Evolutionary conservation across 257 asterid species (phyloP), one percentile per base, ranked within the genome.

Genomic region (Linaria vulgaris): DNA sequence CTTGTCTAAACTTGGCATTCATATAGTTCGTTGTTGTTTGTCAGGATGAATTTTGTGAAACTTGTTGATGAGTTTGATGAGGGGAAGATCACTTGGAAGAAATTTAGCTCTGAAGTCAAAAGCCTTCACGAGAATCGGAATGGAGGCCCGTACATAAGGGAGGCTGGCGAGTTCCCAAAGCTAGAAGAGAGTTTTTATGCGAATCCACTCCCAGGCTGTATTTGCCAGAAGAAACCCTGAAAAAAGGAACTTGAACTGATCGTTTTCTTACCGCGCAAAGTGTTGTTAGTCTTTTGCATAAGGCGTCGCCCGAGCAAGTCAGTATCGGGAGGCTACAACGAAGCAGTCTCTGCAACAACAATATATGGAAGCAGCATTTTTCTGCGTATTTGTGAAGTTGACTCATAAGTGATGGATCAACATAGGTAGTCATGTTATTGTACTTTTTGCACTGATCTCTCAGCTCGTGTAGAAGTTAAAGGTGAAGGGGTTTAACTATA

Each of bases 151-250:
- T 91, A 88, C 50, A 9, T 49, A 74, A 88, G 98, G 79, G 95
- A 88, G 68, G 66, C 83, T 0, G 92, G 95, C 12, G 98, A 91
- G 74, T 81, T 88, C 55, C 98, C 96, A 0, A 91, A 91, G 82
- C 82, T 91, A 43, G 98, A 91, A 79, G 96, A 91, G 75, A 86
- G 95, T 74, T 91, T 88, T 67, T 91, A 84, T 54, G 98, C 98
- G 15, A 91, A 91, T 75, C 90, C 98, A 17, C 77, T 86, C 63
- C 96, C 96, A 9, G 95, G 95, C 51, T 91, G 98, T 72, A 83
- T 91, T 52, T 91, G 98, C 64, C 92, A 88, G 81, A n/a, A 82
- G 43, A 67, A 75, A 21, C 66, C 80, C 70, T 22, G 78, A 68
- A 78, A 70, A 61, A 60, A 44, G 59, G 58, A 58, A 60, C 70